Percentiles rank a stretch among this genome's conserved stretches.
Evolutionary conservation across 192 early-diverging fungal genomes (phyloP).

Genomic region (Umbelopsis sp.): DNA sequence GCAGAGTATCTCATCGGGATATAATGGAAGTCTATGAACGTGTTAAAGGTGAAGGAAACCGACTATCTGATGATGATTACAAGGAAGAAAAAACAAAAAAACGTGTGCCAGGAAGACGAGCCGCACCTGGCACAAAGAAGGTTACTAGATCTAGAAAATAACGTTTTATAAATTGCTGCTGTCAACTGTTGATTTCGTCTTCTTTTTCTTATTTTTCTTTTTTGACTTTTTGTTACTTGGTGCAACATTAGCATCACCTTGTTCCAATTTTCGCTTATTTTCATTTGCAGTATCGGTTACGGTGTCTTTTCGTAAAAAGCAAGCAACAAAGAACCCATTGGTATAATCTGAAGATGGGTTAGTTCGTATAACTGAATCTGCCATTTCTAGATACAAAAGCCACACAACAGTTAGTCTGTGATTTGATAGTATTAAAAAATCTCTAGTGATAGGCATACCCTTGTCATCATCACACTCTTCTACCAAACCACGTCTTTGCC

Average conservation of each 20-base stretch:
- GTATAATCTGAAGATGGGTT: conserved; percentile 78
- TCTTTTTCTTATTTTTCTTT: conserved; percentile 16
- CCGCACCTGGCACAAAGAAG: conserved; percentile 26
- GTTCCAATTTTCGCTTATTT: conserved; percentile 2
- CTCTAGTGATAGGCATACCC: conserved; percentile 20
- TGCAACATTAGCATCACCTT: not conserved
- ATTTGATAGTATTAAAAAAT: not conserved
- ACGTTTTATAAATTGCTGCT: conserved; percentile 24
- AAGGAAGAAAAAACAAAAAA: conserved; percentile 23
- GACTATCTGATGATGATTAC: conserved; percentile 17
- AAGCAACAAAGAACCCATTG: conserved; percentile 98
- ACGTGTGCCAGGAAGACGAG: no score
- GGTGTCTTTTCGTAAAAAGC: conserved; percentile 68
- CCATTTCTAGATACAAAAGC: conserved; percentile 40
- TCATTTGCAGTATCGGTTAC: not conserved
- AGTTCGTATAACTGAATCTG: conserved; percentile 72
- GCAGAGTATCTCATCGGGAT: conserved; percentile 52
- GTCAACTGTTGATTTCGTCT: conserved; percentile 11
- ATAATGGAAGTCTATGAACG: conserved; percentile 59
- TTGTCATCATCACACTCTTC: conserved; percentile 44
- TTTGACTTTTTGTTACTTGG: conserved; percentile 19
- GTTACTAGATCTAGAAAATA: conserved; percentile 26
- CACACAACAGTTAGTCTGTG: not conserved
- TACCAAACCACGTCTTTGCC: conserved; percentile 77
- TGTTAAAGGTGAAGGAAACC: conserved; percentile 39